phyloP scores from a whole-genome alignment of 2,329 filamentous ascomycete species.

The Epichloe typhina region DNA sequence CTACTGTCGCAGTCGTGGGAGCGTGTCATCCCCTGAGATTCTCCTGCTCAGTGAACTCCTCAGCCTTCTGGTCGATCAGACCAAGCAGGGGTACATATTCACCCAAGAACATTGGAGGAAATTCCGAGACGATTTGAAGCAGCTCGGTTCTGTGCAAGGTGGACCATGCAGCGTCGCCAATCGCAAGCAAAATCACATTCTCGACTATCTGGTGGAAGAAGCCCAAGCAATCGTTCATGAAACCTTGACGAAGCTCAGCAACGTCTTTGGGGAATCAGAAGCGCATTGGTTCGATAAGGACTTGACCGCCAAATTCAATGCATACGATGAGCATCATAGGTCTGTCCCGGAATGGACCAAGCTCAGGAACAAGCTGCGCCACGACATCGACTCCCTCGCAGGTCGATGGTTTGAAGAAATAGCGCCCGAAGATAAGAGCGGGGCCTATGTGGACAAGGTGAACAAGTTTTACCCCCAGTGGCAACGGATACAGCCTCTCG shows the following conservation, averaged over 20 bases:
- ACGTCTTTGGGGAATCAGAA: neutral
- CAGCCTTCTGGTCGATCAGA: conserved; percentile 42
- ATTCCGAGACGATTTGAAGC: conserved; percentile 16
- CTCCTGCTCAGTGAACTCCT: conserved; percentile 38
- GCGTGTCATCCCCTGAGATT: conserved; percentile 31
- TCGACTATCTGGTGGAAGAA: neutral
- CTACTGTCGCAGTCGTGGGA: conserved; percentile 45
- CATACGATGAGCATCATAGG: neutral
- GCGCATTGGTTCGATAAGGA: neutral
- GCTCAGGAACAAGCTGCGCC: conserved; percentile 3
- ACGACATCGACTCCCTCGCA: conserved; percentile 18
- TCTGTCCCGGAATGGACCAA: conserved; percentile 16
- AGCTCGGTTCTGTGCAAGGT: conserved; percentile 3
- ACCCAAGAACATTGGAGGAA: conserved; percentile 24
- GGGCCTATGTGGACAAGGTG: conserved; percentile 16
- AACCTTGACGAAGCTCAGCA: neutral
- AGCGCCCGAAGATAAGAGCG: conserved; percentile 6
- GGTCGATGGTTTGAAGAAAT: conserved; percentile 19
- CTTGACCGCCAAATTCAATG: neutral
- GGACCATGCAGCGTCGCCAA: no score
- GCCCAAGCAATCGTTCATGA: neutral
- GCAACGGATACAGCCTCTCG: conserved; percentile 26
- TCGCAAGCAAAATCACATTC: neutral
- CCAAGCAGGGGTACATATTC: conserved; percentile 42
- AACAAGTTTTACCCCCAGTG: conserved; percentile 26